These are phyloP conservation scores for Digitaria exilis DNA, from an alignment of 202 grass and related monocot species.

Conservation along the genomic window DNA sequence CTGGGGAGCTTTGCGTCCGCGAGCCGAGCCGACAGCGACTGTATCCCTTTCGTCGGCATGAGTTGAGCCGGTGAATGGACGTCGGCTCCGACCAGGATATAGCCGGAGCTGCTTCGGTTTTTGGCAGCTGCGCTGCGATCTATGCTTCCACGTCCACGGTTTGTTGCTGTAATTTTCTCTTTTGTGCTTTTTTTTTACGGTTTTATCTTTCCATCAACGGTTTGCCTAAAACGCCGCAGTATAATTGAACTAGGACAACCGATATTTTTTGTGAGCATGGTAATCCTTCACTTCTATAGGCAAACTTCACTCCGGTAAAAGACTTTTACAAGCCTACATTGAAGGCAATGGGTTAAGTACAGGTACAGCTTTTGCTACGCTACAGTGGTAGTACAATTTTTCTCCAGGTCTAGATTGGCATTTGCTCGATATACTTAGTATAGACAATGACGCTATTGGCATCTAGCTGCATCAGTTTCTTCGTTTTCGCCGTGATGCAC, in stretches of 20 bases:
- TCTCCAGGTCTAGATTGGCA: not conserved
- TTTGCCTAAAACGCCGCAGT: not conserved
- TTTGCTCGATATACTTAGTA: not conserved
- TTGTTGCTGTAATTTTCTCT: not conserved
- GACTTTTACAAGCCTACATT: not conserved
- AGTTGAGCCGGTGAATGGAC: not conserved
- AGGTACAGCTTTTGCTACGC: not conserved
- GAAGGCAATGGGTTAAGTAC: too few relatives aligned
- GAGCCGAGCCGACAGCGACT: conserved; percentile 30
- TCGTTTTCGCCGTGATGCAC: not conserved
- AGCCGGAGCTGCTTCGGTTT: not conserved
- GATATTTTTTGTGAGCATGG: not conserved
- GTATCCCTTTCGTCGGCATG: not conserved
- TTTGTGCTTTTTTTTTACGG: not conserved
- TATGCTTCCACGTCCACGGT: too few relatives aligned
- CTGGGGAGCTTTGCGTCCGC: conserved; percentile 36
- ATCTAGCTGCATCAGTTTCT: not conserved
- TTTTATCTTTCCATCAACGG: not conserved
- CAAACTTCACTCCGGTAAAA: too few relatives aligned
- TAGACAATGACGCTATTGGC: not conserved
- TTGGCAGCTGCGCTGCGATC: not conserved
- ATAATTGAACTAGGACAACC: not conserved
- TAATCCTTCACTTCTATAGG: too few relatives aligned
- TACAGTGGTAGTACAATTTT: not conserved
- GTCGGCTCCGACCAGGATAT: not conserved